Evolutionary conservation across 345 rosid species (phyloP), one percentile per base, ranked within the genome.

Genomic region (Brassica napus): DNA sequence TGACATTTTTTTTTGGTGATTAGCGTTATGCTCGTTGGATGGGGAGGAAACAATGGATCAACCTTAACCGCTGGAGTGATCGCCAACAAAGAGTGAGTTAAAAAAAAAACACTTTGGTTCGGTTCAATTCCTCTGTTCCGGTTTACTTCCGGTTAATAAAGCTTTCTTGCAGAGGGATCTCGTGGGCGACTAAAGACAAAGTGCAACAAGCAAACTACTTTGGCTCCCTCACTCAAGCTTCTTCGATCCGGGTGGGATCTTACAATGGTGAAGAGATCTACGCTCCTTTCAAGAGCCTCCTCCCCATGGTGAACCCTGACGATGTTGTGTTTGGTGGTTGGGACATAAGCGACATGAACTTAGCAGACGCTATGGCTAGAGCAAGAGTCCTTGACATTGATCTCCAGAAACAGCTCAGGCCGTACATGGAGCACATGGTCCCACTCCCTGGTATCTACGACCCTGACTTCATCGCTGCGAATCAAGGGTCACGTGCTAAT

Each of bases 21-120:
- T 55, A 93, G 98, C 85, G 97, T 96, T 69, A 87, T 96, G 98
- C 97, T 96, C 71, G 99, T 92, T 49, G 99, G 99, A 2, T 96
- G 98, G 99, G 99, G 97, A 11, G 98, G 98, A 57, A 93, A 96
- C 91, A 96, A 96, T 55, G 99, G 98, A 6, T 88, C 92, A 6
- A 92, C 99, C 3, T 87, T 93, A 39, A 96, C 97, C 3, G 97
- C 91, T 39, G 98, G 89, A 68, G 91, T 96, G 18, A 89, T 93
- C 18, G 97, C 98, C 6, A 96, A 93, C 90, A 74, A 86, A 82
- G 97, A 92, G 99, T 93, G 85, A 90, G 98, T 84, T 3, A 10
- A 34, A 47, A 47, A 52, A 47, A 47, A 52, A 52, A 34, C 15
- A 5, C 10, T 26, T 60, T 2, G 3, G 23, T 65, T 34, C 4